Evolutionary conservation across 2,329 filamentous ascomycete species (phyloP).

Genomic region (Claviceps arundinis): DNA sequence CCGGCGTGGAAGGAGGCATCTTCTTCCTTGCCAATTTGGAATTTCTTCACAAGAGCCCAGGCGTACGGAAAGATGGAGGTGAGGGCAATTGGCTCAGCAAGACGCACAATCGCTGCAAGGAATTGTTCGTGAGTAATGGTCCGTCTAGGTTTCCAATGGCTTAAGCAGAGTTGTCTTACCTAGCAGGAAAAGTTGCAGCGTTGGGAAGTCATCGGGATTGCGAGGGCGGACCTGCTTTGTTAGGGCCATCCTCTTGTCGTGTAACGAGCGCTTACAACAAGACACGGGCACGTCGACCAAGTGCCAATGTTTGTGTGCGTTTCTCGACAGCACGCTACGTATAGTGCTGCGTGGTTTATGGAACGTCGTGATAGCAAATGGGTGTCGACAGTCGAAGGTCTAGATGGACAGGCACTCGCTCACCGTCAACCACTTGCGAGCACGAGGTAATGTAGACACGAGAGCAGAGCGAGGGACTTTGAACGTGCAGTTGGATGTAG

Average conservation of each 20-base stretch:
- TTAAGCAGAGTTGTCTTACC: slow-evolving; percentile 39
- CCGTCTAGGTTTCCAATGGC: background rate
- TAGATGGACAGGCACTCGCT: background rate
- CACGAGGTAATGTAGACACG: background rate
- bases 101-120: slow-evolving; percentile 66
- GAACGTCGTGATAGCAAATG: background rate
- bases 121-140: slow-evolving; percentile 8
- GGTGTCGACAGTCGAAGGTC: background rate
- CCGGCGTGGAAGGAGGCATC: slow-evolving; percentile 84
- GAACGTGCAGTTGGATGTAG: background rate
- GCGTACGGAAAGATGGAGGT: slow-evolving; percentile 91
- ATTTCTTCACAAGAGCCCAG: slow-evolving; percentile 68
- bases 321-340: background rate
- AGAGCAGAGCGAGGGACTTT: background rate
- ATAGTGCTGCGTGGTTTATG: background rate
- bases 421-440: background rate
- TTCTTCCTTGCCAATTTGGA: slow-evolving; percentile 55
- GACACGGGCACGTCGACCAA: slow-evolving; percentile 21
- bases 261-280: slow-evolving; percentile 31
- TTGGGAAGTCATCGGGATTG: slow-evolving; percentile 65
- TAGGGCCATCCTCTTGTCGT: slow-evolving; percentile 36
- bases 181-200: slow-evolving; percentile 69
- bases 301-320: slow-evolving; percentile 13
- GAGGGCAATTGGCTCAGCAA: slow-evolving; percentile 84
- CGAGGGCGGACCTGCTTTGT: slow-evolving; percentile 36